These are phyloP conservation scores for Sordariomycetes sp. DNA, from an alignment of 2,329 filamentous ascomycete species.

Conservation along the genomic window DNA sequence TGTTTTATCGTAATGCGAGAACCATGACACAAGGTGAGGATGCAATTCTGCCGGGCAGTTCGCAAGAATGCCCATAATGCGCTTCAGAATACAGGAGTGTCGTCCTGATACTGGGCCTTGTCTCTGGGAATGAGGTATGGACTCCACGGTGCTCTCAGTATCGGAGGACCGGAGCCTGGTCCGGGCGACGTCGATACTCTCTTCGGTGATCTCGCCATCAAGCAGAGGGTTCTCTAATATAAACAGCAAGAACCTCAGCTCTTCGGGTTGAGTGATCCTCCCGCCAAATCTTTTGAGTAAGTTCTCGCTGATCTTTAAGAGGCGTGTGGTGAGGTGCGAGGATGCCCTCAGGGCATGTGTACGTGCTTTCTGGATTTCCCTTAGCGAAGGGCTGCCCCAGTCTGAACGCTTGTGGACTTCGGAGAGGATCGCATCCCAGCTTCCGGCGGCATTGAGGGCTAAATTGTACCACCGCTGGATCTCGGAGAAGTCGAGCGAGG, in stretches of 20 bases:
- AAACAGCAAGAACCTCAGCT: slow-evolving; percentile 71
- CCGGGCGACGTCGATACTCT: slow-evolving; percentile 3
- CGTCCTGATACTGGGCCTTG: slow-evolving; percentile 57
- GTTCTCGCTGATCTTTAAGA: slow-evolving; percentile 72
- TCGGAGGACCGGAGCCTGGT: slow-evolving; percentile 1
- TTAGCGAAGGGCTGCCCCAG: slow-evolving; percentile 22
- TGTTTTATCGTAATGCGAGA: slow-evolving; percentile 57
- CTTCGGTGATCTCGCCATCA: slow-evolving; percentile 4
- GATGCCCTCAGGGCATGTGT: no score
- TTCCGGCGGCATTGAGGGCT: slow-evolving; percentile 56
- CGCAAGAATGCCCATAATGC: slow-evolving; percentile 70
- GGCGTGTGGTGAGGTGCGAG: slow-evolving; percentile 56
- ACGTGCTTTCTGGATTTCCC: slow-evolving; percentile 31
- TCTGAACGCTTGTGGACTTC: slow-evolving; percentile 25
- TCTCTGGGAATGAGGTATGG: no score
- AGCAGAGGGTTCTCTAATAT: slow-evolving; percentile 72
- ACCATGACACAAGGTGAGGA: slow-evolving; percentile 68
- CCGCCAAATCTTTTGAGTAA: slow-evolving; percentile 72
- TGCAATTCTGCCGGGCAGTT: slow-evolving; percentile 70
- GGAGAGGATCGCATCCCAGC: slow-evolving; percentile 43
- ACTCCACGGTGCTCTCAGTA: slow-evolving; percentile 15
- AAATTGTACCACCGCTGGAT: slow-evolving; percentile 66
- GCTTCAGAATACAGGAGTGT: slow-evolving; percentile 78
- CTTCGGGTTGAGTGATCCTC: slow-evolving; percentile 55
- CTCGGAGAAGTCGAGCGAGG: no score